Conservation (phyloP, 139 green algal genomes). For the Coelastrella sp. region DNA sequence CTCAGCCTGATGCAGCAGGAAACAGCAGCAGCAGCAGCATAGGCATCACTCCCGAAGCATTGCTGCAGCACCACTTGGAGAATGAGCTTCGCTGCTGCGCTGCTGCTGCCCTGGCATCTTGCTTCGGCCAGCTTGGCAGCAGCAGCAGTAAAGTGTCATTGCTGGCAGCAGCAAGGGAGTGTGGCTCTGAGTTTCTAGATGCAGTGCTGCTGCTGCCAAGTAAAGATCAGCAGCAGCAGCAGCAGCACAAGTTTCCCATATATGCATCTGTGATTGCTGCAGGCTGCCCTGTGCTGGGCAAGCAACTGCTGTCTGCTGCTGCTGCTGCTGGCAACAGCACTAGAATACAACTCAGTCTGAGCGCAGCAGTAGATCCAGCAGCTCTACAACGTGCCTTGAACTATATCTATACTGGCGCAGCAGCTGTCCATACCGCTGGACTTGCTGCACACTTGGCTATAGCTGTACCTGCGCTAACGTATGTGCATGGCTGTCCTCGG, state of each 20-base stretch:
- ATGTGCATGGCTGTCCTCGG: too few relatives aligned
- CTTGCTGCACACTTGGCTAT: neutral
- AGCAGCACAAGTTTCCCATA: neutral
- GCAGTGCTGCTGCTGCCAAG: neutral
- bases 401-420: slow-evolving; percentile 11
- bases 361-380: neutral
- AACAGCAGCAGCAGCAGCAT: slow-evolving; percentile 1
- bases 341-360: neutral
- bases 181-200: neutral
- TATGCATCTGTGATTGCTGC: neutral
- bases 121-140: neutral
- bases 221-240: neutral
- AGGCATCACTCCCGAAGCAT: neutral
- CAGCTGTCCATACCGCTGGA: neutral
- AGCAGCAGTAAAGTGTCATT: neutral
- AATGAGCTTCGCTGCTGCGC: slow-evolving; percentile 27
- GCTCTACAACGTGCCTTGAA: neutral
- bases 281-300: neutral
- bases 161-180: neutral
- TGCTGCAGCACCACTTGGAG: slow-evolving; percentile 12
- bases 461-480: neutral
- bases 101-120: slow-evolving; percentile 1
- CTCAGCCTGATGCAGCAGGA: neutral
- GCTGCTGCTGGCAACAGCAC: neutral
- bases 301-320: neutral